Base-by-base conservation (phyloP, 73 alveolate species). In the Paramecium tetraurelia region DNA sequence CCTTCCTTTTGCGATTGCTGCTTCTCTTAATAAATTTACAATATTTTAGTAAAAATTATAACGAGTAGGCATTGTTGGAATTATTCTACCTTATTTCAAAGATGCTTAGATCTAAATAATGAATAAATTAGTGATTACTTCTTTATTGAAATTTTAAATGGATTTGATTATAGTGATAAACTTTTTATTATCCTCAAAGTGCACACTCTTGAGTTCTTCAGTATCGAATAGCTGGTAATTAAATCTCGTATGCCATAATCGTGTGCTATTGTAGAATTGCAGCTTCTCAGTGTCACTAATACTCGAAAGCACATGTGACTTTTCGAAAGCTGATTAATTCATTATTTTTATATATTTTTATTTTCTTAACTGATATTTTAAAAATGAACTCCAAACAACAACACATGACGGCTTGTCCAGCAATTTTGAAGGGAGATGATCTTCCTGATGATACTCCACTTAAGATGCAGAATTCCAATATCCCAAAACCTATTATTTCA, bases 351-450 rank as follows among this genome's bases (percentile, higher is more conserved):
- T 68, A 24, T 29, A 68, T 68, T 20, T 68, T 20, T 21, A 68
- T 68, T 35, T 29, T 72, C 46, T 36, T 72, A 72, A 72, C 86
- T 33, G 86, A 80, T 44, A 80, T 44, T 80, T 80, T 48, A 43
- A 75, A 80, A 41, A 80, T 80, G 90, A 80, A 44, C 33, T 80
- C 90, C 11, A 44, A 80, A 22, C 90, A 80, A 41, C 22, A 31
- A 48, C 90, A 80, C 24, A 40, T 80, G 76, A 80, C 90, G 14
- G 53, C 27, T 2, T 80, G 90, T 46, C 90, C 90, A 38, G 90
- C 76, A 9, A 20, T 80, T 40, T 18, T 40, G 9, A 80, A 80
- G 24, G 90, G 90, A 80, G 90, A 80, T 24, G 90, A 80, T 11
- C 33, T 31, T 40, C 70, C 75, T 7, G 76, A 80, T 20, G 90